Base-by-base conservation (phyloP, 1,284 basidiomycete genomes). In the Trichosporon sp. region DNA sequence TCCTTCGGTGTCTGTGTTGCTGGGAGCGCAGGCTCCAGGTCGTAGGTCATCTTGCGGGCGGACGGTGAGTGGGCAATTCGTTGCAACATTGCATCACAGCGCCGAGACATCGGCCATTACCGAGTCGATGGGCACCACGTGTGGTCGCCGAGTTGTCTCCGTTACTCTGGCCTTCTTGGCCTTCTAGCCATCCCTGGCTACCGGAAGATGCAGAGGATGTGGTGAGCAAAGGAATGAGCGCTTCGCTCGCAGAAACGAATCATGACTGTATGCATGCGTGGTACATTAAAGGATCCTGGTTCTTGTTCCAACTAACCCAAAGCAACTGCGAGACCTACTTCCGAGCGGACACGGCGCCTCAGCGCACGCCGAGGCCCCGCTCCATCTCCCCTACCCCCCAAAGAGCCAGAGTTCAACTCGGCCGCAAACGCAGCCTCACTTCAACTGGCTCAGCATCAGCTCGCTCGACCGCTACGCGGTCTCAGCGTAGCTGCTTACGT, bases 1-100 rank as follows among this genome's bases (percentile, higher is more conserved):
- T 83, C 83, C 40, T 75, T 70, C 0, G 81, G 81, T 21, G 82
- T 83, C 0, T 69, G 68, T 2, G 80, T 78, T 2, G 31, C 21
- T 2, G 78, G 76, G 4, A 79, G 75, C n/a, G 71, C 70, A 12
- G 77, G 76, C 4, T 74, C 71, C 8, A 81, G 76, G 5, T 71
- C 73, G 72, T 77, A 80, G 11, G 77, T 78, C 79, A 81, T 80
- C 5, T 61, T 61, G 14, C 19, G 19, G 2, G 26, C 26, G 26
- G 32, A 37, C 6, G 35, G 35, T 37, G 35, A 37, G 51, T 54
- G 51, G 51, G 51, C 51, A 54, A 11, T 21, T 43, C 16, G 16
- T 12, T 10, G 11, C 38, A 40, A 37, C 35, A 37, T 37, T 5
- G 8, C 35, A 10, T 7, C 35, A 37, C 26, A 26, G 26, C 26